Evolutionary conservation across 371 early-diverging fungal species (phyloP).

Genomic region (Syncephalastrum racemosum): DNA sequence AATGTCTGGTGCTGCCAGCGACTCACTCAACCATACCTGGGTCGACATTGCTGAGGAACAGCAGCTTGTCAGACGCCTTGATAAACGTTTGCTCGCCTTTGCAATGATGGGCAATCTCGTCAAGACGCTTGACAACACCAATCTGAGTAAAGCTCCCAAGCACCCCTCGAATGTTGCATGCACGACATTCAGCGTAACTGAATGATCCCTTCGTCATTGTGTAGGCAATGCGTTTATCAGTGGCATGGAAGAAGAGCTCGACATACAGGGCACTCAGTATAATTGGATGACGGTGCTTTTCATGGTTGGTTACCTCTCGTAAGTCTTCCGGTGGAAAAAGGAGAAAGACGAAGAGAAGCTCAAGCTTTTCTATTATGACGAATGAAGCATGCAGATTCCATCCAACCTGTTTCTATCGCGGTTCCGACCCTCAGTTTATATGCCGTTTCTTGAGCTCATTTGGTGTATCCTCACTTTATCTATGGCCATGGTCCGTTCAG

Average conservation of each 20-base stretch:
- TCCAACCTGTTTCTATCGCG: conserved; percentile 55
- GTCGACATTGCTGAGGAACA: conserved; percentile 2
- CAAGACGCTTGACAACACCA: conserved; percentile 32
- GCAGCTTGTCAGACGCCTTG: conserved; percentile 12
- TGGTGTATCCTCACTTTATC: conserved; percentile 55
- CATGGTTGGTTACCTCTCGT: conserved; percentile 33
- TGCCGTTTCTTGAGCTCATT: conserved; percentile 46
- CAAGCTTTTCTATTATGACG: neutral
- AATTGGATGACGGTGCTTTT: conserved; percentile 41
- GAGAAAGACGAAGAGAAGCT: neutral
- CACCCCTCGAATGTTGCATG: no score
- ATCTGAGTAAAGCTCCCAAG: conserved; percentile 29
- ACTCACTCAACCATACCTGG: no score
- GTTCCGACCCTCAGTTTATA: conserved; percentile 45
- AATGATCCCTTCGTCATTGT: neutral
- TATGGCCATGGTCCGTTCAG: conserved; percentile 55
- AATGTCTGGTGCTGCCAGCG: no score
- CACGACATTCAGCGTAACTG: no score
- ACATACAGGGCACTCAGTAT: conserved; percentile 24
- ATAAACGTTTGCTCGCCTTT: conserved; percentile 16
- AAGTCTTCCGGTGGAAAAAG: conserved; percentile 10
- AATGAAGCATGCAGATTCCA: conserved; percentile 48
- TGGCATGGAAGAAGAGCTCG: conserved; percentile 6
- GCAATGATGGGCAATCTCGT: conserved; percentile 21
- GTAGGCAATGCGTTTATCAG: neutral